Conservation (phyloP, 805 yeast species). For the Maudiozyma turicensis region DNA sequence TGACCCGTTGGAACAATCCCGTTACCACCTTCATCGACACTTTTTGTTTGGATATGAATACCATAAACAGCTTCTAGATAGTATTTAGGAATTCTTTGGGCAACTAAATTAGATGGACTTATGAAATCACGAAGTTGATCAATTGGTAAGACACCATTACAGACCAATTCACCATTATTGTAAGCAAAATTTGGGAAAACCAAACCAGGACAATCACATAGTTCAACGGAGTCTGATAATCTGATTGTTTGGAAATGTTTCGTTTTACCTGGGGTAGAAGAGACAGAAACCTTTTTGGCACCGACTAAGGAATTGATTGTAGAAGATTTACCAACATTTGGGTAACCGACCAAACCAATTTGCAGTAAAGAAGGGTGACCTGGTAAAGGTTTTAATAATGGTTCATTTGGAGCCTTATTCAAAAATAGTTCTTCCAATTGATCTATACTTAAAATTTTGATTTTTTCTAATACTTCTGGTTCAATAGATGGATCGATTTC, state of each 20-base stretch:
- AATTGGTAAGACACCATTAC: conserved; percentile 97
- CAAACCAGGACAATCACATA: conserved; percentile 98
- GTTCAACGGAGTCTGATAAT: conserved; percentile 68
- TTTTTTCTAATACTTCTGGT: conserved; percentile 35
- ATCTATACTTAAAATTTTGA: conserved; percentile 67
- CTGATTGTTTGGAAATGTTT: conserved; percentile 96
- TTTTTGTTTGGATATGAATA: conserved; percentile 70
- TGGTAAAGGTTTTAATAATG: conserved; percentile 41
- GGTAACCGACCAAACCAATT: conserved; percentile 96
- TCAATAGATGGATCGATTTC: conserved; percentile 27
- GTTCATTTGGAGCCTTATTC: conserved; percentile 60
- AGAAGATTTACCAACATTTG: conserved; percentile 95
- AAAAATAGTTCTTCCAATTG: conserved; percentile 77
- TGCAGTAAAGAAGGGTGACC: conserved; percentile 60
- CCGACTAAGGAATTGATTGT: conserved; percentile 96
- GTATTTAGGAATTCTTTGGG: conserved; percentile 80
- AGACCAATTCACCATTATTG: conserved; percentile 91
- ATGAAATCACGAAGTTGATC: conserved; percentile 91
- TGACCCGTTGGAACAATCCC: conserved; percentile 77
- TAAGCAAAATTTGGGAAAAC: conserved; percentile 97
- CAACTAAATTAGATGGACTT: conserved; percentile 78
- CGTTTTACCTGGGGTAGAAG: conserved; percentile 97
- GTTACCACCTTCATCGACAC: conserved; percentile 77
- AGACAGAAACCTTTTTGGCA: conserved; percentile 94
- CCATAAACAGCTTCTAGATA: conserved; percentile 89